Percentiles rank a stretch among this genome's conserved stretches.
These are phyloP conservation scores for Amanita rubescens DNA, from an alignment of 768 basidiomycete genomes.

Conservation along the genomic window DNA sequence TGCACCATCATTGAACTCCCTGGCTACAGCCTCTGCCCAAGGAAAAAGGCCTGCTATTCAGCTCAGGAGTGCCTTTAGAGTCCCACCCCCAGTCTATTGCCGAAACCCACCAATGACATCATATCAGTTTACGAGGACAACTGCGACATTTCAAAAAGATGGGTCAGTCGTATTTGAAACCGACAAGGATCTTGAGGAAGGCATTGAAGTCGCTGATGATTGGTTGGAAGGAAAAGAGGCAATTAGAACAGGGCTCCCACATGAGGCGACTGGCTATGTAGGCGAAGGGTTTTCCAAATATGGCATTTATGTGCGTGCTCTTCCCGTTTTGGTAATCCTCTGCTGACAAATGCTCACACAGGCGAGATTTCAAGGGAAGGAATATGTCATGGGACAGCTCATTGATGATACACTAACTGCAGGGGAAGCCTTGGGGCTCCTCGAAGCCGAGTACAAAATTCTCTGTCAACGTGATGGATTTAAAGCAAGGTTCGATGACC, in stretches of 20 bases:
- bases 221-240: too few species aligned
- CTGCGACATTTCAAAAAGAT: neutral
- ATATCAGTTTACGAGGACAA: neutral
- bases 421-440: too few species aligned
- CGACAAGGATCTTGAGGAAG: neutral
- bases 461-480: too few species aligned
- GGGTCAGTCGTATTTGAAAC: neutral
- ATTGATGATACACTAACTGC: neutral
- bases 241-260: neutral
- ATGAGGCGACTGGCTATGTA: neutral
- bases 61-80: too few species aligned
- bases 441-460: too few species aligned
- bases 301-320: slow-evolving; percentile 8
- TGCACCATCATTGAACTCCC: too few species aligned
- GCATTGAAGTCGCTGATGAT: too few species aligned
- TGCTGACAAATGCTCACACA: neutral
- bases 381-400: slow-evolving; percentile 8
- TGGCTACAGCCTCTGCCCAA: too few species aligned
- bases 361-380: slow-evolving; percentile 7
- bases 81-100: too few species aligned
- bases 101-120: neutral
- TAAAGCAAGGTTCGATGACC: too few species aligned
- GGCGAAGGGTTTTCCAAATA: slow-evolving; percentile 8
- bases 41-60: too few species aligned
- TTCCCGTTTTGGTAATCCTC: neutral